Conservation (phyloP, 208 protist genomes). For the Acanthamoeba royreba region DNA sequence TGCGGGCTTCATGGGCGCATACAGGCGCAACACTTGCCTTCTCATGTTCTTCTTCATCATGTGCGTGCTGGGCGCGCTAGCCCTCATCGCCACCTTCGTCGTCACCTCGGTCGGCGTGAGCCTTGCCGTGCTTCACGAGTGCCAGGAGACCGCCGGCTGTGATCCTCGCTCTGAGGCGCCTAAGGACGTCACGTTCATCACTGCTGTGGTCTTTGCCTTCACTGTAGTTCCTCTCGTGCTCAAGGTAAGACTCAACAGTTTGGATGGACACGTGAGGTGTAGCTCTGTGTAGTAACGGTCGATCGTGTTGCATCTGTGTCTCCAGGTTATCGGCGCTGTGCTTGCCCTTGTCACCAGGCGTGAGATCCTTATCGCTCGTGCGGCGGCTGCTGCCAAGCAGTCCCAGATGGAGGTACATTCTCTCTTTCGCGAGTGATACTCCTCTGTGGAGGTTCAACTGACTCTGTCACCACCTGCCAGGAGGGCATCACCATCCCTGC, state of each 20-base stretch:
- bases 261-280: no score
- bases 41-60: constrained; percentile 39
- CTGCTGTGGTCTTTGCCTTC: neutral
- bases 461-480: neutral
- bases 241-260: neutral
- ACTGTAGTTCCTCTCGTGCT: neutral
- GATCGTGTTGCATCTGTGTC: neutral
- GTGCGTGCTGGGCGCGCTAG: neutral
- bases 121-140: neutral
- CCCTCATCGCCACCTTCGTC: neutral
- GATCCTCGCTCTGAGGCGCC: neutral
- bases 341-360: constrained; percentile 3
- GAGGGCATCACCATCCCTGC: constrained; percentile 21
- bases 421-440: neutral
- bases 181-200: constrained; percentile 5
- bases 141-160: neutral
- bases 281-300: no score
- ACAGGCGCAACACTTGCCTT: constrained; percentile 5
- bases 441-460: neutral
- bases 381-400: neutral
- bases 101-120: neutral
- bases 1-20: constrained; percentile 12
- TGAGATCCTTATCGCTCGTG: neutral
- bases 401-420: neutral
- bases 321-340: neutral